Evolutionary conservation across 495 filamentous ascomycete genomes (phyloP).

Genomic region (Aspergillus hancockii): DNA sequence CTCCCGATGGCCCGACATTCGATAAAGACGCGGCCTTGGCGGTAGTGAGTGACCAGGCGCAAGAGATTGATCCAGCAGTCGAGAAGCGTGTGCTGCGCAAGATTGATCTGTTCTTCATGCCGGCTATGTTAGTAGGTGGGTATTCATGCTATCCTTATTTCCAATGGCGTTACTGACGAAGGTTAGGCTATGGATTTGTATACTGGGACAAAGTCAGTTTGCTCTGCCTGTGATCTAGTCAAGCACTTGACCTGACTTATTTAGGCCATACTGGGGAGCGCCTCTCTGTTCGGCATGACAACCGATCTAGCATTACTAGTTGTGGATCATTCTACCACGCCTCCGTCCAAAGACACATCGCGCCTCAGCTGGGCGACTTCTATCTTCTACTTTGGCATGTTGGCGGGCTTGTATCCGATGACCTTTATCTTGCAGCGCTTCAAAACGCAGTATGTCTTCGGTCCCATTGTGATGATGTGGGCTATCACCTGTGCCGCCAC

Average conservation of each 20-base stretch:
- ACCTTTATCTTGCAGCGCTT: slow-evolving; percentile 68
- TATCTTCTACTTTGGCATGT: slow-evolving; percentile 79
- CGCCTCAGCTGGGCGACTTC: slow-evolving; percentile 75
- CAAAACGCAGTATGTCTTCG: slow-evolving; percentile 60
- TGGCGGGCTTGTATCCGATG: slow-evolving; percentile 72
- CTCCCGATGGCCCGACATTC: not conserved
- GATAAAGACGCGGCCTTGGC: slow-evolving; percentile 33
- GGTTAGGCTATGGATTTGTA: slow-evolving; percentile 63
- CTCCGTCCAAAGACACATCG: slow-evolving; percentile 58
- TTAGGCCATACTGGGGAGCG: slow-evolving; percentile 71
- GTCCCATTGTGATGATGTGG: slow-evolving; percentile 66
- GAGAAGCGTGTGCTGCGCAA: slow-evolving; percentile 63
- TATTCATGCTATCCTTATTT: not conserved
- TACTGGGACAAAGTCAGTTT: slow-evolving; percentile 71
- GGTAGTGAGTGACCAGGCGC: slow-evolving; percentile 52
- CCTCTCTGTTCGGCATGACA: slow-evolving; percentile 74
- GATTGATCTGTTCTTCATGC: slow-evolving; percentile 71
- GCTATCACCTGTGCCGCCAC: slow-evolving; percentile 67
- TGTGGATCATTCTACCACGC: slow-evolving; percentile 51
- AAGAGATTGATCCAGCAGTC: slow-evolving; percentile 51
- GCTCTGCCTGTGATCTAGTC: not conserved
- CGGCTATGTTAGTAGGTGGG: slow-evolving; percentile 66
- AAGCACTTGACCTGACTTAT: slow-evolving; percentile 8
- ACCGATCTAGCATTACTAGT: slow-evolving; percentile 60
- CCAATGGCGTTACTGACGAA: not conserved